phyloP scores from a whole-genome alignment of 768 basidiomycete genomes.

The Pleurotus tuber-regium region DNA sequence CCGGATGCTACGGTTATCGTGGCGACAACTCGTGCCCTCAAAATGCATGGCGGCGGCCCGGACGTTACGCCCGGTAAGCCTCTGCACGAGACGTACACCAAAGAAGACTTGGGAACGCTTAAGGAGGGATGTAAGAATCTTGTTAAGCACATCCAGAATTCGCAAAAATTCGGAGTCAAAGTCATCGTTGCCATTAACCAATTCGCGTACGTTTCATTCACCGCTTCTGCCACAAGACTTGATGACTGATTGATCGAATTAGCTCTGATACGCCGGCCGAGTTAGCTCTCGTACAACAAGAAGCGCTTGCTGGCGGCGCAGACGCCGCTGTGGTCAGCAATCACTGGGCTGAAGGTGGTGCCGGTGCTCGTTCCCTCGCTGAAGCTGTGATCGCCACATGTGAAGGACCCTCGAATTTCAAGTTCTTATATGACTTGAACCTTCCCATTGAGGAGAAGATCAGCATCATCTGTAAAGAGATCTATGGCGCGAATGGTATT shows the following conservation, averaged over 20 bases:
- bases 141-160: slow-evolving; percentile 90
- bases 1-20: slow-evolving; percentile 96
- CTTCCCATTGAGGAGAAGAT: slow-evolving; percentile 89
- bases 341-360: slow-evolving; percentile 97
- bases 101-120: slow-evolving; percentile 87
- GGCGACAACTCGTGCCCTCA: slow-evolving; percentile 94
- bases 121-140: slow-evolving; percentile 93
- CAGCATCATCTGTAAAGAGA: slow-evolving; percentile 78
- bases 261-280: slow-evolving; percentile 92
- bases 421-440: slow-evolving; percentile 89
- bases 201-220: slow-evolving; percentile 73
- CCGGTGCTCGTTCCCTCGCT: slow-evolving; percentile 85
- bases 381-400: slow-evolving; percentile 90
- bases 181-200: slow-evolving; percentile 95
- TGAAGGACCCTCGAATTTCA: slow-evolving; percentile 80
- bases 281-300: slow-evolving; percentile 76
- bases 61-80: slow-evolving; percentile 96
- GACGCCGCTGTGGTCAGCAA: slow-evolving; percentile 94
- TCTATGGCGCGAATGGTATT: slow-evolving; percentile 93
- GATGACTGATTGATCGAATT: slow-evolving; percentile 4
- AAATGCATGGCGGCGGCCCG: slow-evolving; percentile 99
- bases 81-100: slow-evolving; percentile 89
- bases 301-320: slow-evolving; percentile 82
- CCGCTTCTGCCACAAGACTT: slow-evolving; percentile 4
- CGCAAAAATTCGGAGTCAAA: slow-evolving; percentile 94